These are phyloP conservation scores for Colletotrichum plurivorum DNA, from an alignment of 2,329 filamentous ascomycete genomes.

Conservation along the genomic window DNA sequence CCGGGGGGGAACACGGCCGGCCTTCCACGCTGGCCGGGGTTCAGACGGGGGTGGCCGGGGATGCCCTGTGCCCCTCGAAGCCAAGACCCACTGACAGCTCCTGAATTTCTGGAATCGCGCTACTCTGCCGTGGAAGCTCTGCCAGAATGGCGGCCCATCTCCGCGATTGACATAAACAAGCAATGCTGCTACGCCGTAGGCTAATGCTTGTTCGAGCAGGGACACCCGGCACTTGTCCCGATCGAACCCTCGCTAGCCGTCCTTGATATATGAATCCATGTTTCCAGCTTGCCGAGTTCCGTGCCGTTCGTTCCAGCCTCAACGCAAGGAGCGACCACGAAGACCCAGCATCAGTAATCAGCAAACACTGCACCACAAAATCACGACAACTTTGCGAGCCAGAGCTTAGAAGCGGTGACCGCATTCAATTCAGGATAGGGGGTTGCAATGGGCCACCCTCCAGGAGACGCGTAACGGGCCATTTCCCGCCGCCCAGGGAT, in stretches of 20 bases:
- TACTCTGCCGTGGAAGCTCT: not conserved
- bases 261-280: conserved; percentile 3
- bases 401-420: not conserved
- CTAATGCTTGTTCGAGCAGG: conserved; percentile 32
- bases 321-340: no score
- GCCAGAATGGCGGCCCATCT: conserved; percentile 17
- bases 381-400: not conserved
- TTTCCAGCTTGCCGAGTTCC: conserved; percentile 33
- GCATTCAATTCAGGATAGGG: not conserved
- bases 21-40: not conserved
- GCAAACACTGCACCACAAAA: not conserved
- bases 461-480: conserved; percentile 6
- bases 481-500: conserved; percentile 11
- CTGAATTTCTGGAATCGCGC: conserved; percentile 29
- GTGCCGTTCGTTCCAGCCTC: conserved; percentile 27
- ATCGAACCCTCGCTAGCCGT: conserved; percentile 13
- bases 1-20: not conserved
- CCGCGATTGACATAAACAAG: conserved; percentile 31
- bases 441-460: conserved; percentile 1
- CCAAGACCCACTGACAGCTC: conserved; percentile 22
- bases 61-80: conserved; percentile 3
- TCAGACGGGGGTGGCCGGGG: conserved; percentile 15
- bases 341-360: not conserved
- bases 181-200: conserved; percentile 11
- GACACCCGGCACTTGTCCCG: conserved; percentile 21